Percentiles rank a stretch among this genome's conserved stretches.
Evolutionary conservation across 2,329 filamentous ascomycete genomes (phyloP).

Genomic region (Diaporthe humulicola): DNA sequence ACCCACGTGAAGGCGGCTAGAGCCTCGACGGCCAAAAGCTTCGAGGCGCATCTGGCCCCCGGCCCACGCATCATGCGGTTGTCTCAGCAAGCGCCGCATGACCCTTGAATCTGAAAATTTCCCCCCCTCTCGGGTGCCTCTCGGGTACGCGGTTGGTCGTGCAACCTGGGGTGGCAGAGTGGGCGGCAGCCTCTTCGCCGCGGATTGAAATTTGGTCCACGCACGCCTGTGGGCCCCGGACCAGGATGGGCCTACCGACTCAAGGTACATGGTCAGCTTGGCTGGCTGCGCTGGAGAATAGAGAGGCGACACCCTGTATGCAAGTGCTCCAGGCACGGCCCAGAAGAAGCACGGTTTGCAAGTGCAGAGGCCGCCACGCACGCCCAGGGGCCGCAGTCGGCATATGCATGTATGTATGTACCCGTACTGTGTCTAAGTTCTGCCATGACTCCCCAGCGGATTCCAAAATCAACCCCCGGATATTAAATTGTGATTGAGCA

Average conservation of each 20-base stretch:
- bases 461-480: neutral
- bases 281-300: neutral
- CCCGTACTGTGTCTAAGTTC: constrained; percentile 1
- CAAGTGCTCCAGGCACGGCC: neutral
- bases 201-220: constrained; percentile 17
- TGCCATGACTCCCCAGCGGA: constrained; percentile 7
- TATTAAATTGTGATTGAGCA: constrained; percentile 9
- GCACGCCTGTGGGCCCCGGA: constrained; percentile 15
- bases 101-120: neutral
- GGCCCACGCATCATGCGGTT: neutral
- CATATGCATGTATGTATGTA: neutral
- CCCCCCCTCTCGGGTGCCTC: no score
- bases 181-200: constrained; percentile 14
- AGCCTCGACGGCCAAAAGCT: neutral
- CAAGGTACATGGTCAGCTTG: neutral
- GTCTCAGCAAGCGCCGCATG: constrained; percentile 26
- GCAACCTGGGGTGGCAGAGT: neutral
- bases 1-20: constrained; percentile 9
- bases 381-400: neutral
- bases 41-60: neutral
- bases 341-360: neutral
- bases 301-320: neutral
- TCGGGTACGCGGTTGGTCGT: neutral
- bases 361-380: neutral
- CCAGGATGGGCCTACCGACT: neutral